Evolutionary conservation across 2,329 filamentous ascomycete species (phyloP), one percentile per base, ranked within the genome.

Genomic region (Phialophora verrucosa): DNA sequence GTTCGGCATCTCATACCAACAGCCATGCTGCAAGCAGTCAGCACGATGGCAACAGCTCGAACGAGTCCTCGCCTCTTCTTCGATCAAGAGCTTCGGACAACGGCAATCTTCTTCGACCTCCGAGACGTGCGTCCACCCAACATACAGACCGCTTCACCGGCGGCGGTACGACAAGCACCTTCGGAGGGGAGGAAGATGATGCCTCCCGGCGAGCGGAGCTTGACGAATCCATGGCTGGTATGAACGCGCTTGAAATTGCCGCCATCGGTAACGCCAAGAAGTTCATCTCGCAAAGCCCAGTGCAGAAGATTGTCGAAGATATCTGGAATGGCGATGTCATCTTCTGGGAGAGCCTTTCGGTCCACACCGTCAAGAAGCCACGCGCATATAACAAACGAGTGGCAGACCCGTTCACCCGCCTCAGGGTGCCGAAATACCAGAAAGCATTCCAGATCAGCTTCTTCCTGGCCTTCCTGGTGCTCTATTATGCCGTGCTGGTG

Each of bases 171-270:
- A 50, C 56, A 29, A 59, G 44, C 32, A 69, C 25, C 23, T 64
- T 64, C 38, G 47, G 31, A 14, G 60, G 32, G n/a, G 64, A 63
- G 20, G 62, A 64, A 23, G 50, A 53, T 27, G 64, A 54, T 32
- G 49, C 29, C 7, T 42, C 64, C 17, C 58, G 58, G 7, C 31
- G 61, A 23, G 83, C 86, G 7, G 86, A 91, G 58, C 87, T 90
- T 31, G 90, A 90, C 0, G 84, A 87, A 0, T 86, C 88, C 0
- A 96, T 96, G 75, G 87, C 88, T 42, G 88, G 90, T 20, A 83
- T 97, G 56, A 97, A 95, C 76, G 92, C 92, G 1, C 83, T 98
- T 17, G 92, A 96, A 75, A 93, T 96, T 73, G 92, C 92, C 29
- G 89, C 90, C 54, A 88, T 96, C 23, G 90, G 90, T 12, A 85